Percentiles rank a stretch among this genome's conserved stretches.
phyloP scores from a whole-genome alignment of 2,329 filamentous ascomycete genomes.

The Penicillium griseofulvum region DNA sequence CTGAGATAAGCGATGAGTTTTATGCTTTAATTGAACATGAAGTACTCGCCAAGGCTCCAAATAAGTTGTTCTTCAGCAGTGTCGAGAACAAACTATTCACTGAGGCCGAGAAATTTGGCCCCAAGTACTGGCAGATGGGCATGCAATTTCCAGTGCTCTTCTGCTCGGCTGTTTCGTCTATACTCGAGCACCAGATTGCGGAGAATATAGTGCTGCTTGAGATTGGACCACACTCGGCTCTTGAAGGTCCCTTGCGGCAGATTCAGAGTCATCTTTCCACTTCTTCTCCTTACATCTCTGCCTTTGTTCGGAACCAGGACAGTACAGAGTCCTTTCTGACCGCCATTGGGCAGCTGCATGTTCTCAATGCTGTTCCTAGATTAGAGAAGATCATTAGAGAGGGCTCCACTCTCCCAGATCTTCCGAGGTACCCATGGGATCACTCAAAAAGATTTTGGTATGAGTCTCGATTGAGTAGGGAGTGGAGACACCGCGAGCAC shows the following conservation, averaged over 20 bases:
- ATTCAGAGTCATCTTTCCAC: slow-evolving; percentile 5
- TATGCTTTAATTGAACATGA: not conserved
- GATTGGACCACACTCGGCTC: slow-evolving; percentile 38
- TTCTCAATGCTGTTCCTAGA: not conserved
- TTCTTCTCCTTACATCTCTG: slow-evolving; percentile 3
- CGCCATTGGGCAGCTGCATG: not conserved
- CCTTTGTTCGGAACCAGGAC: slow-evolving; percentile 6
- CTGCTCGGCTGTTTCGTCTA: slow-evolving; percentile 6
- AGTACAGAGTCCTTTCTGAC: not conserved
- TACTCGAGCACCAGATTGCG: slow-evolving; percentile 3
- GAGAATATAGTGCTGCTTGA: slow-evolving; percentile 26
- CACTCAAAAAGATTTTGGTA: slow-evolving; percentile 23
- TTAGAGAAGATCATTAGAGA: not conserved
- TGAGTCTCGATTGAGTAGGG: slow-evolving; percentile 20
- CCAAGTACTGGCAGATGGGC: slow-evolving; percentile 23
- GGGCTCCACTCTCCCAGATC: slow-evolving; percentile 17
- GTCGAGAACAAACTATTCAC: slow-evolving; percentile 4
- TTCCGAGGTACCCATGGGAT: slow-evolving; percentile 30
- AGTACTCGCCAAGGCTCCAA: not conserved
- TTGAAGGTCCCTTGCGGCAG: slow-evolving; percentile 31
- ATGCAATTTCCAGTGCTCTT: slow-evolving; percentile 24
- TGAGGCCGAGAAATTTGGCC: not conserved
- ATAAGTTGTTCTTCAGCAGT: slow-evolving; percentile 14
- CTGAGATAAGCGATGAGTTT: slow-evolving; percentile 10
- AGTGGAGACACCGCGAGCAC: slow-evolving; percentile 18